phyloP scores from a whole-genome alignment of 371 early-diverging fungal species.

The Actinomortierella ambigua region DNA sequence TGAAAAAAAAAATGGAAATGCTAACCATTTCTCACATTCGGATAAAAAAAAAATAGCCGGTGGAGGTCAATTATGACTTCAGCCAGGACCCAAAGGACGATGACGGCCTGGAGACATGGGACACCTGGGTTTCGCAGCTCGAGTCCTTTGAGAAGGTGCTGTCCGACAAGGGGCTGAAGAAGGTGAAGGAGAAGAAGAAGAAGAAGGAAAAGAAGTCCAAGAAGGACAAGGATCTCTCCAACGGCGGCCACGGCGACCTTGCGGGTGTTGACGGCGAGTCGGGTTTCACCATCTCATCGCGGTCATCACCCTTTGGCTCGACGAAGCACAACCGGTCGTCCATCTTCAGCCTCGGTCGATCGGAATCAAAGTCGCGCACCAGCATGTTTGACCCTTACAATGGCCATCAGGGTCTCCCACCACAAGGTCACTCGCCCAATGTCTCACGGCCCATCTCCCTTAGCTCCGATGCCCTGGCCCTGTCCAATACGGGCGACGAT shows the following conservation, averaged over 20 bases:
- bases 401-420: no score
- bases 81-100: conserved; percentile 7
- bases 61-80: conserved; percentile 12
- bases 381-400: conserved; percentile 1
- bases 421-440: no score
- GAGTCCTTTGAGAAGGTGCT: conserved; percentile 42
- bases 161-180: conserved; percentile 33
- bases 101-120: conserved; percentile 29
- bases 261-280: conserved; percentile 2
- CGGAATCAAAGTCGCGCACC: conserved; percentile 16
- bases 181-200: conserved; percentile 14
- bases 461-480: conserved; percentile 10
- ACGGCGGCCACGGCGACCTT: no score
- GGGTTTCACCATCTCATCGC: background rate
- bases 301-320: conserved; percentile 6
- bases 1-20: background rate
- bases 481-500: conserved; percentile 27
- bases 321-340: conserved; percentile 12
- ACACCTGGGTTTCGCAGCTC: conserved; percentile 44
- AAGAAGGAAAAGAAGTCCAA: conserved; percentile 16
- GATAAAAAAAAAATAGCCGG: conserved; percentile 19
- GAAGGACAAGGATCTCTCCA: conserved; percentile 9
- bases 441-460: conserved; percentile 9
- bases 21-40: background rate
- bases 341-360: conserved; percentile 14